Percentiles rank a stretch among this genome's conserved stretches.
These are phyloP conservation scores for Dryas integrifolia DNA, from an alignment of 331 rosid genomes.

Conservation along the genomic window DNA sequence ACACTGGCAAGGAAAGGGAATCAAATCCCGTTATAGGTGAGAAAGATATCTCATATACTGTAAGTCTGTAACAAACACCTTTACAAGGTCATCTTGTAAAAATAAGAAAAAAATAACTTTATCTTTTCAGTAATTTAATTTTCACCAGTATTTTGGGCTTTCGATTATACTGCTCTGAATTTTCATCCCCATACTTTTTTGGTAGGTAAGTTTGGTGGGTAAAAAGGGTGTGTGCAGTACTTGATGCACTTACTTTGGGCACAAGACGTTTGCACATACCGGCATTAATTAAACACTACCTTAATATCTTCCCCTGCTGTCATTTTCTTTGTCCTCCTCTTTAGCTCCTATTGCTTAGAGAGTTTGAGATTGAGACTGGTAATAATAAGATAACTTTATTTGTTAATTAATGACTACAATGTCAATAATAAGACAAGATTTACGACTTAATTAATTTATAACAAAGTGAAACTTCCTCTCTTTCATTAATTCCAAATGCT, in stretches of 20 bases:
- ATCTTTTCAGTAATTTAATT: neutral
- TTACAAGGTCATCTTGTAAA: neutral
- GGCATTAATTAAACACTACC: too few species aligned
- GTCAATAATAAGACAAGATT: conserved; percentile 34
- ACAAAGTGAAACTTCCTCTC: neutral
- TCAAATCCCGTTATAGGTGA: conserved; percentile 28
- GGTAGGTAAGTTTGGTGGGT: too few species aligned
- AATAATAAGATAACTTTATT: too few species aligned
- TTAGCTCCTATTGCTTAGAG: neutral
- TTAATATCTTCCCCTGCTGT: neutral
- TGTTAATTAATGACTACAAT: conserved; percentile 17
- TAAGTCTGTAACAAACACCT: conserved; percentile 16
- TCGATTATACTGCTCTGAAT: too few species aligned
- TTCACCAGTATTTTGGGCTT: neutral
- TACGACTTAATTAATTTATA: conserved; percentile 18
- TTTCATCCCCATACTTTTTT: too few species aligned
- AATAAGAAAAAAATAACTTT: neutral
- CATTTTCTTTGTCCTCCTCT: neutral
- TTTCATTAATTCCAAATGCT: too few species aligned
- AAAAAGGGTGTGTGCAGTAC: neutral
- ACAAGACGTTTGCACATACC: neutral
- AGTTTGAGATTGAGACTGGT: too few species aligned
- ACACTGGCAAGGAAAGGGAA: conserved; percentile 14
- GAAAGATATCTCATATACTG: conserved; percentile 11
- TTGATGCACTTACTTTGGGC: neutral